A percentile compares a stretch with the other conserved stretches of the same genome.
These are phyloP conservation scores for Wickerhamiella kurtzmanii DNA, from an alignment of 805 yeast species.

Conservation along the genomic window DNA sequence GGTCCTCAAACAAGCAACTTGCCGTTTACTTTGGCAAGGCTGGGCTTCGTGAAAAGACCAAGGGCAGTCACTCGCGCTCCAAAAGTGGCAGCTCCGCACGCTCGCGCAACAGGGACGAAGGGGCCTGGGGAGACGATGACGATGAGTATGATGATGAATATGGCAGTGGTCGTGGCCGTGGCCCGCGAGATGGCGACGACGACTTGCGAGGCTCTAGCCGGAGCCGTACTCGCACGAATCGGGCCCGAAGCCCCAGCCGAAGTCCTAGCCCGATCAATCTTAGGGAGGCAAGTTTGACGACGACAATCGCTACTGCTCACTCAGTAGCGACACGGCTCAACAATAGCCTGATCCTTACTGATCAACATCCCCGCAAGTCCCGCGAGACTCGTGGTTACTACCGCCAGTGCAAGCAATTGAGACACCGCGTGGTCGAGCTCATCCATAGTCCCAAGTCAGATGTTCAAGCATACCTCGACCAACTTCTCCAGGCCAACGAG, in stretches of 20 bases:
- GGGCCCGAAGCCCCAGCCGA: conserved; percentile 5
- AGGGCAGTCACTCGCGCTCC: not conserved
- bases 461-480: conserved; percentile 57
- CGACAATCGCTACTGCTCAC: conserved; percentile 33
- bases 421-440: conserved; percentile 69
- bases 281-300: conserved; percentile 16
- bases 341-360: conserved; percentile 39
- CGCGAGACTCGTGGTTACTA: conserved; percentile 49
- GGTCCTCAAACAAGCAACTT: conserved; percentile 12
- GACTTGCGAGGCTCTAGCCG: not conserved
- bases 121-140: conserved; percentile 1
- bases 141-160: not conserved
- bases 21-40: conserved; percentile 8
- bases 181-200: not conserved
- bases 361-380: conserved; percentile 37
- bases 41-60: conserved; percentile 8
- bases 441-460: conserved; percentile 75
- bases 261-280: conserved; percentile 15
- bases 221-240: not conserved
- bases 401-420: conserved; percentile 55
- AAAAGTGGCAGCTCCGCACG: not conserved
- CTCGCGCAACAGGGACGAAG: not conserved
- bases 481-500: conserved; percentile 79
- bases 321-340: conserved; percentile 56
- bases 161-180: conserved; percentile 3